Evolutionary conservation across 2,329 filamentous ascomycete genomes (phyloP).

Genomic region (Pyricularia sp.): DNA sequence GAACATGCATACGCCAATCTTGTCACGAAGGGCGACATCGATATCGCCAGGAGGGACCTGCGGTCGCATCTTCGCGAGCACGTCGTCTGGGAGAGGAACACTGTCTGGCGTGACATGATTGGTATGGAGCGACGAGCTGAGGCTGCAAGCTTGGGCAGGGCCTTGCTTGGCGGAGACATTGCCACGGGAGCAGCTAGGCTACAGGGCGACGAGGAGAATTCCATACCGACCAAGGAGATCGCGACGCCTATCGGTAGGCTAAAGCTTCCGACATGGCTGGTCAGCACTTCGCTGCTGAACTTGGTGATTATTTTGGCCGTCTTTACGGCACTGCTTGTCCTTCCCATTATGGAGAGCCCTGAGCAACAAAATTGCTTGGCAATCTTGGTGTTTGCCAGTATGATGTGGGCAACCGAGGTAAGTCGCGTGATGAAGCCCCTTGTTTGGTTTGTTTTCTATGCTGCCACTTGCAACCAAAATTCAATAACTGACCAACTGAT

Average conservation of each 20-base stretch:
- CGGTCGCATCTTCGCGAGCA: conserved; percentile 89
- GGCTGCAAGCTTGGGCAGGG: conserved; percentile 82
- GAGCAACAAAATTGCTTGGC: conserved; percentile 97
- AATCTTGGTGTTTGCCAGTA: conserved; percentile 84
- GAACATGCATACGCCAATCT: conserved; percentile 74
- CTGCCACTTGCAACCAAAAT: neutral
- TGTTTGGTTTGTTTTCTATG: neutral
- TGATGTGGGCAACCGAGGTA: conserved; percentile 95
- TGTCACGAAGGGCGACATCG: conserved; percentile 71
- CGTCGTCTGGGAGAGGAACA: conserved; percentile 98
- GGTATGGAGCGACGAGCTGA: conserved; percentile 93
- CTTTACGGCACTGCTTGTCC: conserved; percentile 63
- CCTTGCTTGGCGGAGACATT: conserved; percentile 56
- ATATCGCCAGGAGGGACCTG: conserved; percentile 72
- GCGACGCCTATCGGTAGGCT: conserved; percentile 72
- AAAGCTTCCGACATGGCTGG: conserved; percentile 69
- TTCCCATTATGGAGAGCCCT: conserved; percentile 74
- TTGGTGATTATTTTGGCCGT: conserved; percentile 61
- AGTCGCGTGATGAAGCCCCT: conserved; percentile 7
- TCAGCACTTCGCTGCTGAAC: conserved; percentile 72
- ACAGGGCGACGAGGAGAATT: conserved; percentile 73
- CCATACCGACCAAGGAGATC: conserved; percentile 56
- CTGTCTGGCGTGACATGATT: conserved; percentile 98
- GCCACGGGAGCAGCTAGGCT: conserved; percentile 51
- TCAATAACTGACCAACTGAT: neutral